These are phyloP conservation scores for Cicer judaicum DNA, from an alignment of 306 rosid genomes.

Conservation along the genomic window DNA sequence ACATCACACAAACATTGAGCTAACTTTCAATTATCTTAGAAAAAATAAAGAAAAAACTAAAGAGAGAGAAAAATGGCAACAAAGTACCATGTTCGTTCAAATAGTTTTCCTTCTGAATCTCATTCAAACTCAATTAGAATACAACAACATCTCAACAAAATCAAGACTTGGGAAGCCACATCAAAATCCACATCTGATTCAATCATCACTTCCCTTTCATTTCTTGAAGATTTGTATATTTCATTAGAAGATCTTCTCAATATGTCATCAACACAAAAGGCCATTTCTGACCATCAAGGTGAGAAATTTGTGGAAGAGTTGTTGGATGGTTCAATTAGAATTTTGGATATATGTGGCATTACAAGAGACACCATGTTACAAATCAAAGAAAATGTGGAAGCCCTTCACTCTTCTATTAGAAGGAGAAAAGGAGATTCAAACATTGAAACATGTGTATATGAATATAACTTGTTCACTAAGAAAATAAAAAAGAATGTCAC, in stretches of 20 bases:
- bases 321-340: slow-evolving; percentile 64
- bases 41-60: not conserved
- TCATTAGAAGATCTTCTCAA: slow-evolving; percentile 65
- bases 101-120: slow-evolving; percentile 71
- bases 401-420: slow-evolving; percentile 68
- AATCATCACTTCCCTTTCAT: slow-evolving; percentile 42
- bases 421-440: slow-evolving; percentile 66
- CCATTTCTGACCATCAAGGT: slow-evolving; percentile 48
- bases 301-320: slow-evolving; percentile 58
- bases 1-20: slow-evolving; percentile 25
- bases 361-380: slow-evolving; percentile 58
- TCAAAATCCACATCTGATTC: slow-evolving; percentile 53
- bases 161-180: slow-evolving; percentile 53
- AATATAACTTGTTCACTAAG: slow-evolving; percentile 54
- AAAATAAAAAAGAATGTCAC: slow-evolving; percentile 66
- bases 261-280: slow-evolving; percentile 63
- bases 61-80: slow-evolving; percentile 54
- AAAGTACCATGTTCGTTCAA: slow-evolving; percentile 56
- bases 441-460: slow-evolving; percentile 49
- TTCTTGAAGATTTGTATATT: slow-evolving; percentile 57
- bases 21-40: not conserved
- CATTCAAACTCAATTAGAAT: slow-evolving; percentile 60
- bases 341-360: slow-evolving; percentile 67
- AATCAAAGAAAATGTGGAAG: slow-evolving; percentile 57
- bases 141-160: slow-evolving; percentile 58